Conservation (phyloP, 176 grass and related monocot genomes). For the Secale cereale region DNA sequence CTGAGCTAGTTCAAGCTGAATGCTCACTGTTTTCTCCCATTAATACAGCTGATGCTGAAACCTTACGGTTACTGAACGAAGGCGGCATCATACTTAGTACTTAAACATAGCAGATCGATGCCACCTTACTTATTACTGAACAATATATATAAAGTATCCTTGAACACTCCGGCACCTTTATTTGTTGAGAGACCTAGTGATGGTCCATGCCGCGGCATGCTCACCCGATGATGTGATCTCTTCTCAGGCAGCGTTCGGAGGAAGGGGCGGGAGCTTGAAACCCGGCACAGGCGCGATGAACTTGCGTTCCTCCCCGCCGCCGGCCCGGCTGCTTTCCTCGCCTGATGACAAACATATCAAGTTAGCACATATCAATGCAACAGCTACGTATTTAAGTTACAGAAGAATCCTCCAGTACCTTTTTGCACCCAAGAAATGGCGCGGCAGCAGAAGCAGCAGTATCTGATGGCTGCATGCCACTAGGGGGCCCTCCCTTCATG, state of each 20-base stretch:
- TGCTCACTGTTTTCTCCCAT: neutral
- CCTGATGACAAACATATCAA: no score
- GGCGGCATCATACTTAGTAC: neutral
- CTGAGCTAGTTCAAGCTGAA: neutral
- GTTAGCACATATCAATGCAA: no score
- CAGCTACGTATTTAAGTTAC: no score
- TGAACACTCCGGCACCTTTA: no score
- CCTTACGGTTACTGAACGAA: neutral
- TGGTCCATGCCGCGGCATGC: neutral
- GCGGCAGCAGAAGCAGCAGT: neutral
- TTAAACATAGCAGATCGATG: neutral
- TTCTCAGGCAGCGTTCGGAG: neutral
- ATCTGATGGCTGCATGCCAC: slow-evolving; percentile 5
- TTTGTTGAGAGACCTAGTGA: neutral
- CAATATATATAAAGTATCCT: no score
- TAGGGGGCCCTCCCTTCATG: neutral
- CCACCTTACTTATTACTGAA: no score
- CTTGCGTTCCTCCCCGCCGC: neutral
- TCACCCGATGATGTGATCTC: no score
- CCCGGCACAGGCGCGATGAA: neutral
- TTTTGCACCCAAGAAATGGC: neutral
- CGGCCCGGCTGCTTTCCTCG: neutral
- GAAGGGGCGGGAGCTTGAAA: neutral
- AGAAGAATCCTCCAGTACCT: neutral
- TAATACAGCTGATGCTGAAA: neutral